Percentiles rank a stretch among this genome's conserved stretches.
Evolutionary conservation across 495 filamentous ascomycete species (phyloP).

Genomic region (Trichoderma reesei): DNA sequence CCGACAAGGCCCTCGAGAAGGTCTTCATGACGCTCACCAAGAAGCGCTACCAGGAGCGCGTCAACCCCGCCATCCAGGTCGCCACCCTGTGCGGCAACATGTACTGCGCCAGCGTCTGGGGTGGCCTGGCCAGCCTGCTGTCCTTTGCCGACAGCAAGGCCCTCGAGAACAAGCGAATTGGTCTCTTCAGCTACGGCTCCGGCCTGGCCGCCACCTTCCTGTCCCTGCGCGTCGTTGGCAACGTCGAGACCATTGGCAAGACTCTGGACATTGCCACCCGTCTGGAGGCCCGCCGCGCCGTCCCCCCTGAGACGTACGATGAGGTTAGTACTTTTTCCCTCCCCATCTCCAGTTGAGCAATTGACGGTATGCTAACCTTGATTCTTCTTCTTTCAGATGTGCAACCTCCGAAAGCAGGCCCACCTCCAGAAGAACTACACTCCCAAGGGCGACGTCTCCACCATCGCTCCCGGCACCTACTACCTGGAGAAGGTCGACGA

Average conservation of each 20-base stretch:
- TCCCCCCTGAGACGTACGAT: constrained; percentile 80
- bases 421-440: constrained; percentile 87
- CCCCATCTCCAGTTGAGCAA: neutral
- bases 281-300: constrained; percentile 57
- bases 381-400: constrained; percentile 52
- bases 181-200: constrained; percentile 89
- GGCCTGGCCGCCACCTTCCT: constrained; percentile 86
- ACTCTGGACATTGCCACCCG: constrained; percentile 71
- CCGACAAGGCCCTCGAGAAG: constrained; percentile 94
- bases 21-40: constrained; percentile 87
- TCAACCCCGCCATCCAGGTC: constrained; percentile 73
- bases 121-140: constrained; percentile 68
- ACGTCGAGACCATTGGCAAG: constrained; percentile 64
- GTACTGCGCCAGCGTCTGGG: constrained; percentile 95
- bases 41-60: constrained; percentile 87
- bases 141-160: constrained; percentile 56
- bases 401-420: constrained; percentile 83
- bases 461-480: constrained; percentile 70
- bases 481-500: constrained; percentile 85
- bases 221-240: constrained; percentile 73
- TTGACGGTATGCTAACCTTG: neutral
- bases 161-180: constrained; percentile 78
- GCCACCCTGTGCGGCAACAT: constrained; percentile 97
- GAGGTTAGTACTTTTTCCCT: constrained; percentile 43
- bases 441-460: constrained; percentile 66